Evolutionary conservation across 2,329 filamentous ascomycete genomes (phyloP).

Genomic region (Sclerotinia trifoliorum): DNA sequence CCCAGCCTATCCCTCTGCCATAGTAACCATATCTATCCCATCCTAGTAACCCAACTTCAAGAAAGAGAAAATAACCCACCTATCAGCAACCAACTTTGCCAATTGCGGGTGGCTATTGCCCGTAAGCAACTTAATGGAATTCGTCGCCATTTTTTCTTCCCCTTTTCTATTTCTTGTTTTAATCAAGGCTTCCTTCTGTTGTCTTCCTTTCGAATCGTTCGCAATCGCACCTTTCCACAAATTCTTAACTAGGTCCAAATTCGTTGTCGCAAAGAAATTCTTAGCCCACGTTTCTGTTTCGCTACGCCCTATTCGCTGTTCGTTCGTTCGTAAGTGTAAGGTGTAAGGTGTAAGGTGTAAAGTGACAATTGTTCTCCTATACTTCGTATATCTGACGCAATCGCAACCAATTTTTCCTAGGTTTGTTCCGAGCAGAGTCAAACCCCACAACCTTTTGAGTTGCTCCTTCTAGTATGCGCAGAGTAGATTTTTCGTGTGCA

Average conservation of each 20-base stretch:
- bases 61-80: constrained; percentile 18
- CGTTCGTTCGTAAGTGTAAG: background rate
- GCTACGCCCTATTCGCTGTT: constrained; percentile 1
- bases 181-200: background rate
- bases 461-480: background rate
- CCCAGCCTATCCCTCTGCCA: background rate
- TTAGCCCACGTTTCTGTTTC: constrained; percentile 2
- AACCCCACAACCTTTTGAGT: background rate
- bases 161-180: background rate
- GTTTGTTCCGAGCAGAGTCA: background rate
- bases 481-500: background rate
- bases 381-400: background rate
- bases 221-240: background rate
- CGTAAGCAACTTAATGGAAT: constrained; percentile 73
- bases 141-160: constrained; percentile 57
- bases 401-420: background rate
- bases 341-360: no score
- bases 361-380: background rate
- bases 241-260: background rate
- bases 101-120: constrained; percentile 74
- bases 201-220: background rate
- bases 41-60: background rate
- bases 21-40: background rate
- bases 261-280: background rate
- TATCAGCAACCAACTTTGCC: constrained; percentile 57